phyloP scores from a whole-genome alignment of 441 rosid species.

The Euphorbia celastroides region DNA sequence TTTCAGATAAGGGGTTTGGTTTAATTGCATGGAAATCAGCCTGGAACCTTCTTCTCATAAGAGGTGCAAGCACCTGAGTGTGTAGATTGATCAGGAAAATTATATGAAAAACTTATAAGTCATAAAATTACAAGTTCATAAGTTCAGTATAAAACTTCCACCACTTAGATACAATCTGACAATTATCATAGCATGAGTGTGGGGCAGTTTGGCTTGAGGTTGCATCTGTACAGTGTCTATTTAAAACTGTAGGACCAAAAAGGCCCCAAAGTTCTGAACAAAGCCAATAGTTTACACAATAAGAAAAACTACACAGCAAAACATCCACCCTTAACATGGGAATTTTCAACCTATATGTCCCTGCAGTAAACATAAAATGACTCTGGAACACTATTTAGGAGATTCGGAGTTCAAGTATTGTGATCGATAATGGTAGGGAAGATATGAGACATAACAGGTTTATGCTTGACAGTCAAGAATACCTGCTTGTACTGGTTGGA shows the following conservation, averaged over 20 bases:
- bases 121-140: neutral
- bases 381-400: neutral
- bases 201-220: too few relatives aligned
- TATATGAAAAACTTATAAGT: neutral
- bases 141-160: slow-evolving; percentile 1
- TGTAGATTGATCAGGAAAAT: neutral
- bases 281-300: neutral
- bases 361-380: neutral
- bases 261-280: too few relatives aligned
- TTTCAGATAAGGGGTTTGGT: too few relatives aligned
- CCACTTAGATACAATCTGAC: neutral
- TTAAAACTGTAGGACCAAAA: too few relatives aligned
- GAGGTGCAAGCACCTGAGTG: neutral
- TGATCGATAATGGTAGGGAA: neutral
- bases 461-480: slow-evolving; percentile 13
- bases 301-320: slow-evolving; percentile 5
- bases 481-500: slow-evolving; percentile 63
- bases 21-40: too few relatives aligned
- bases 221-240: too few relatives aligned
- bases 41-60: neutral
- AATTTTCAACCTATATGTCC: neutral
- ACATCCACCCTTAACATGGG: neutral
- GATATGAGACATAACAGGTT: slow-evolving; percentile 1
- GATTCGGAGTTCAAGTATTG: neutral
- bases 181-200: neutral